Evolutionary conservation across 768 basidiomycete genomes (phyloP), one percentile per base, ranked within the genome.

Genomic region (Suillus paluster): DNA sequence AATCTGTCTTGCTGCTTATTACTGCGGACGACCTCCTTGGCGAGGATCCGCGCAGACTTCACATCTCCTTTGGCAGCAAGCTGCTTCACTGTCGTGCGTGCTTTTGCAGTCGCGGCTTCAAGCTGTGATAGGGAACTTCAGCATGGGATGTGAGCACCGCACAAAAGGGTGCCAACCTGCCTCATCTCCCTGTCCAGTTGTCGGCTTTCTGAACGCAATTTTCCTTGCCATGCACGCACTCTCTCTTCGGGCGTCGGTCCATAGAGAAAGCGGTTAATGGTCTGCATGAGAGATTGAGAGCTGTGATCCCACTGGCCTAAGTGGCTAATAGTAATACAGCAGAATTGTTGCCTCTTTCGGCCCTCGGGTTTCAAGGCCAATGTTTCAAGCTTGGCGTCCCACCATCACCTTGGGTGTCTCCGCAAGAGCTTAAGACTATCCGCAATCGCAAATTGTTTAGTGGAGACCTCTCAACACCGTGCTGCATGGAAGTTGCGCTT

Each of bases 201-300:
- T 27, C 97, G 85, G 70, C 87, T 83, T 75, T 99, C 94, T 60
- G 84, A 76, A 58, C 93, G 89, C 59, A 99, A 80, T 76, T 92
- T 95, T 21, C 82, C 69, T 75, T 99, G 95, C 97, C 97, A 99
- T 77, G 85, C 84, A 56, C 91, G 86, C 14, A 99, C 90, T 70
- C 86, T 88, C 79, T 99, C 97, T 76, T 99, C 95, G 25, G 96
- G 91, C 0, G 97, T 94, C 19, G 95, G 97, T 3, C 97, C 97
- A 79, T 99, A 98, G 49, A 99, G 77, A 74, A 96, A 95, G 45
- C 95, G 88, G 74, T 94, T 96, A 71, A 99, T 90, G 38, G 89
- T 77, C 75, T 94, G 92, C 92, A 95, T 94, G 64, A 39, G 70
- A 50, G 65, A 64, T 17, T 42, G 63, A 53, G 58, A 27, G 38